Conservation (phyloP, 768 basidiomycete species). For the Leucogyrophana mollusca region DNA sequence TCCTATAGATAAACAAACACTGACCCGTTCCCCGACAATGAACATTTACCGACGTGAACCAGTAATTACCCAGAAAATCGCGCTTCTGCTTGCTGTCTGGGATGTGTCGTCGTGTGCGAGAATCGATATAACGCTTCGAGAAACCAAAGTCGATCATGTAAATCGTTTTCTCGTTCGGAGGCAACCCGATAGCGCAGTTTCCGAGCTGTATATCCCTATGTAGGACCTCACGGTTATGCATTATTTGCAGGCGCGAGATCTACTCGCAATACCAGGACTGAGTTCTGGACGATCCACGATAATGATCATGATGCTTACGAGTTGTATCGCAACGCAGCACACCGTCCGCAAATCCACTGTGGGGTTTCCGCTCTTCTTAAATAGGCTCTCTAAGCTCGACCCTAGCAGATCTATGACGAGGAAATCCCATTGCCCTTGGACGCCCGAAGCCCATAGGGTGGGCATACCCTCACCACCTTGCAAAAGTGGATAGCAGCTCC, state of each 20-base stretch:
- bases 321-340: conserved; percentile 74
- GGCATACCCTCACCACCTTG: conserved; percentile 78
- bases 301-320: conserved; percentile 55
- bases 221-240: conserved; percentile 72
- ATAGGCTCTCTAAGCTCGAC: conserved; percentile 62
- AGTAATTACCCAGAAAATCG: conserved; percentile 83
- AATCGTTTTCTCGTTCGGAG: conserved; percentile 55
- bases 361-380: conserved; percentile 52
- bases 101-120: conserved; percentile 63
- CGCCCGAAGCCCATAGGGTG: conserved; percentile 61
- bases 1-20: too few species aligned
- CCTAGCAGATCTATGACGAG: conserved; percentile 80
- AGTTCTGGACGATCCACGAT: not conserved
- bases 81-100: conserved; percentile 64
- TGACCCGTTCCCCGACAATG: conserved; percentile 76
- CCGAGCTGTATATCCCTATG: conserved; percentile 82
- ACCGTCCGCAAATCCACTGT: conserved; percentile 69
- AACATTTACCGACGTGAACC: conserved; percentile 78
- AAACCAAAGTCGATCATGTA: conserved; percentile 90
- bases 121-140: conserved; percentile 75
- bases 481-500: conserved; percentile 62
- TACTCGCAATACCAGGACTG: conserved; percentile 27
- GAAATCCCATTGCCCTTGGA: conserved; percentile 61
- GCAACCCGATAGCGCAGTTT: conserved; percentile 66
- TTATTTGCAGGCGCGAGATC: conserved; percentile 72